A percentile compares a stretch with the other conserved stretches of the same genome.
These are phyloP conservation scores for Hypoxylon sp. DNA, from an alignment of 2,329 filamentous ascomycete species.

Conservation along the genomic window DNA sequence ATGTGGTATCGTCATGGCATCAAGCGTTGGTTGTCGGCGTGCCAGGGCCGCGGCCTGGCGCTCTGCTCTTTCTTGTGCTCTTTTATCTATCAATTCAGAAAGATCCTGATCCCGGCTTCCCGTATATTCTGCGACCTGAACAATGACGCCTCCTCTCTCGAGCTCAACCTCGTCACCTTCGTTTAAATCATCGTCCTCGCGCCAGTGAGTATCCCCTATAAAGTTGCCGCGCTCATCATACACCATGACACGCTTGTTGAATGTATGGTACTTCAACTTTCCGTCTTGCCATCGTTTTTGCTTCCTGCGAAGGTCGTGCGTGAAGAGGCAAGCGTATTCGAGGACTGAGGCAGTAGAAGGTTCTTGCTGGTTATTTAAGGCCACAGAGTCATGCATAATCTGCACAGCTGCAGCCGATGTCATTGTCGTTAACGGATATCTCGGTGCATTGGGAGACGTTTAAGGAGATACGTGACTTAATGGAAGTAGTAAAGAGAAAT, in stretches of 20 bases:
- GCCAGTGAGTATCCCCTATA: constrained; percentile 88
- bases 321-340: constrained; percentile 89
- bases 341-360: constrained; percentile 73
- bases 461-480: not conserved
- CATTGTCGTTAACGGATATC: constrained; percentile 35
- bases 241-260: constrained; percentile 93
- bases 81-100: constrained; percentile 80
- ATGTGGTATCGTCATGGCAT: constrained; percentile 53
- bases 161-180: constrained; percentile 88
- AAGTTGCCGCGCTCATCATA: constrained; percentile 86
- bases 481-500: not conserved
- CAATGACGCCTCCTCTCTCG: constrained; percentile 80
- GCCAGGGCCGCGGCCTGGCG: constrained; percentile 63
- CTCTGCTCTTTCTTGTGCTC: constrained; percentile 69
- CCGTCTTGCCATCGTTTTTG: constrained; percentile 97
- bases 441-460: constrained; percentile 9
- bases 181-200: constrained; percentile 75
- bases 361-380: constrained; percentile 38
- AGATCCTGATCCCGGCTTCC: constrained; percentile 83
- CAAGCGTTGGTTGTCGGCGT: constrained; percentile 50
- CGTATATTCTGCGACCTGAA: constrained; percentile 84
- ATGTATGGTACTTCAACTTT: constrained; percentile 86
- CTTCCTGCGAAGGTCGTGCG: constrained; percentile 86
- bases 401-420: constrained; percentile 38
- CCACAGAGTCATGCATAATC: constrained; percentile 45